Base-by-base conservation (phyloP, 805 yeast genomes). In the Nakazawaea sp. region DNA sequence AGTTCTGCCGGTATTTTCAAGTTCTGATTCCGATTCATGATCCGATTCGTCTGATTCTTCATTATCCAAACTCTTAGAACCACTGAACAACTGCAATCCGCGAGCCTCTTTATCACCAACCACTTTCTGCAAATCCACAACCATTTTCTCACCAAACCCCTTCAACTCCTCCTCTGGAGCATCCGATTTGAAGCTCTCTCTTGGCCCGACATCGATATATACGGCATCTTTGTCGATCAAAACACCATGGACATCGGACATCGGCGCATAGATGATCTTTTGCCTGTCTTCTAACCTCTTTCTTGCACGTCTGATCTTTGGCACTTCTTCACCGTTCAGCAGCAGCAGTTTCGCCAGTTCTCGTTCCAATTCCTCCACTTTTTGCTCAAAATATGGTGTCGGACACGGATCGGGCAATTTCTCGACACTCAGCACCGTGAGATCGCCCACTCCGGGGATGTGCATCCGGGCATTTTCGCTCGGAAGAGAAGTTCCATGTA, bases 231-330 rank as follows among this genome's bases (percentile, higher is more conserved):
- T 89, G 62, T 92, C 99, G 43, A 92, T 87, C 46, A 92, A 67
- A 26, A 92, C 95, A 57, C 99, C 99, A 40, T 97, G 97, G n/a
- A 92, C 96, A 59, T 92, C 97, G 32, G 97, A 85, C 99, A 92
- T 92, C 34, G 99, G 99, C 0, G 98, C 99, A 58, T 94, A 92
- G 2, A 92, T 87, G 47, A 87, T 76, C 57, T 89, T 92, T 55
- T 87, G 95, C 49, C 81, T 86, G 53, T 92, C 98, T 47, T 92
- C 97, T 37, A 92, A 73, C 53, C 97, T 75, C 56, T 87, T 85
- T 52, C 97, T 73, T 48, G 72, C 65, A 2, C 69, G 56, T 2
- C 78, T 71, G 23, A 72, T 67, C 40, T 62, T 58, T 10, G 64
- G 58, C 3, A 70, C 51, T 4, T 62, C 59, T 39, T 72, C 76